Evolutionary conservation across 352 stramenopile species (phyloP).

Genomic region (Plasmopara muralis): DNA sequence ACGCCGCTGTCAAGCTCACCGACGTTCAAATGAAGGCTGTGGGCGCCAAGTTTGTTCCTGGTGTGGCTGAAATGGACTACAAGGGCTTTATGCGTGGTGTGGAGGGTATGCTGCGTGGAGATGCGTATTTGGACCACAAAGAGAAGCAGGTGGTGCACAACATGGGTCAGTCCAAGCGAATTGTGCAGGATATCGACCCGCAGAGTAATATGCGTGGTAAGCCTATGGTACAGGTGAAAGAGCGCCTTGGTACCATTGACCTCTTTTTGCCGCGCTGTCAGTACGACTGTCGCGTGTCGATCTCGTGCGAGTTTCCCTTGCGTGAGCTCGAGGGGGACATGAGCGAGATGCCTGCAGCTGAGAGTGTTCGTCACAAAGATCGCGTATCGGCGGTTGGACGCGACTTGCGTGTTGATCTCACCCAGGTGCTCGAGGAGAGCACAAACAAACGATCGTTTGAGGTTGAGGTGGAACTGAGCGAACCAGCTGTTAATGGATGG

Average conservation of each 20-base stretch:
- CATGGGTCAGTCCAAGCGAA: slow-evolving; percentile 64
- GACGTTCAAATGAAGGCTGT: slow-evolving; percentile 73
- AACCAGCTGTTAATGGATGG: slow-evolving; percentile 65
- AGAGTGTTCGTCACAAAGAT: slow-evolving; percentile 69
- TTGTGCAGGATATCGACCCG: slow-evolving; percentile 69
- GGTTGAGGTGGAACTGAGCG: slow-evolving; percentile 73
- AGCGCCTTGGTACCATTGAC: slow-evolving; percentile 74
- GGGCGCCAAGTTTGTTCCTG: slow-evolving; percentile 74
- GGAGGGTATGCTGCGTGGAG: slow-evolving; percentile 59
- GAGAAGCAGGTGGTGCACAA: slow-evolving; percentile 80
- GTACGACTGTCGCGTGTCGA: slow-evolving; percentile 79
- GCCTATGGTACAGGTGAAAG: slow-evolving; percentile 69
- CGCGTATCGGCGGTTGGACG: slow-evolving; percentile 68
- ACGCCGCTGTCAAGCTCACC: slow-evolving; percentile 64
- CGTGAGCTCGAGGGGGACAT: slow-evolving; percentile 51
- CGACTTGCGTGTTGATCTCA: slow-evolving; percentile 78
- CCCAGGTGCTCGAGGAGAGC: slow-evolving; percentile 73
- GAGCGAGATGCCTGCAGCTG: slow-evolving; percentile 56
- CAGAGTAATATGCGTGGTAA: slow-evolving; percentile 40
- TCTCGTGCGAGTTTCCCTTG: slow-evolving; percentile 74
- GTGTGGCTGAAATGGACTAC: slow-evolving; percentile 66
- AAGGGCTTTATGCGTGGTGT: slow-evolving; percentile 57
- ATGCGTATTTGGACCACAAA: slow-evolving; percentile 63
- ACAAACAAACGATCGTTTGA: slow-evolving; percentile 65
- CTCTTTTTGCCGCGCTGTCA: slow-evolving; percentile 83